Percentiles rank a stretch among this genome's conserved stretches.
These are phyloP conservation scores for Tetracladium setigerum DNA, from an alignment of 495 filamentous ascomycete species.

Conservation along the genomic window DNA sequence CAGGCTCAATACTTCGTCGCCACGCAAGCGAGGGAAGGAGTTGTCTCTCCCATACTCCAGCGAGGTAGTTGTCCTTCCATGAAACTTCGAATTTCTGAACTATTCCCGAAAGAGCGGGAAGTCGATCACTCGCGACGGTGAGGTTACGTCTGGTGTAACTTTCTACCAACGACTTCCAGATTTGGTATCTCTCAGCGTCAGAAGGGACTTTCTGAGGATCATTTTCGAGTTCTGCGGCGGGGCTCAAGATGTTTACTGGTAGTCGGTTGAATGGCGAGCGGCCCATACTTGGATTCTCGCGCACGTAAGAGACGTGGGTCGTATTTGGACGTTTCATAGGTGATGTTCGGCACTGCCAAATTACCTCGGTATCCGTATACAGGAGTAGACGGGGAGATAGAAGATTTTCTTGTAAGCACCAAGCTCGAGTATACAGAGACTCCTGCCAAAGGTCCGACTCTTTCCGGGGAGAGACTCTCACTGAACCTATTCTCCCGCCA, in stretches of 20 bases:
- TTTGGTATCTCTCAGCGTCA: neutral
- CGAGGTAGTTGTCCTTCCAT: slow-evolving; percentile 1
- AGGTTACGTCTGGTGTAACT: slow-evolving; percentile 4
- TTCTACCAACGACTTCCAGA: neutral
- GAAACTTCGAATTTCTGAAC: slow-evolving; percentile 1
- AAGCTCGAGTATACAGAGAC: slow-evolving; percentile 6
- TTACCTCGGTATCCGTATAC: slow-evolving; percentile 1
- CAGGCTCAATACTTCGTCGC: neutral
- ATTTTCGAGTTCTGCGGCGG: no score
- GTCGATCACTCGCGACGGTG: neutral
- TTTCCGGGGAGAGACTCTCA: neutral
- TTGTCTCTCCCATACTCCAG: slow-evolving; percentile 6
- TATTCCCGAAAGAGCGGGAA: slow-evolving; percentile 6
- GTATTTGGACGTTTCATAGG: slow-evolving; percentile 5
- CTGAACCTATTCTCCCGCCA: neutral
- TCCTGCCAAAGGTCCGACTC: slow-evolving; percentile 4
- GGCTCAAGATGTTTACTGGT: neutral
- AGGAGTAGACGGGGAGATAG: slow-evolving; percentile 4
- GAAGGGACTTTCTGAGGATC: neutral
- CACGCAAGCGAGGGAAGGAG: slow-evolving; percentile 4
- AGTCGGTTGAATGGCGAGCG: slow-evolving; percentile 3
- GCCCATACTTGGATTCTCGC: neutral
- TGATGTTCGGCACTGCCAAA: slow-evolving; percentile 1
- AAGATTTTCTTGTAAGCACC: slow-evolving; percentile 10
- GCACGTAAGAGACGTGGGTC: slow-evolving; percentile 1